Conservation (phyloP, 345 rosid genomes). For the Boechera divaricarpa region DNA sequence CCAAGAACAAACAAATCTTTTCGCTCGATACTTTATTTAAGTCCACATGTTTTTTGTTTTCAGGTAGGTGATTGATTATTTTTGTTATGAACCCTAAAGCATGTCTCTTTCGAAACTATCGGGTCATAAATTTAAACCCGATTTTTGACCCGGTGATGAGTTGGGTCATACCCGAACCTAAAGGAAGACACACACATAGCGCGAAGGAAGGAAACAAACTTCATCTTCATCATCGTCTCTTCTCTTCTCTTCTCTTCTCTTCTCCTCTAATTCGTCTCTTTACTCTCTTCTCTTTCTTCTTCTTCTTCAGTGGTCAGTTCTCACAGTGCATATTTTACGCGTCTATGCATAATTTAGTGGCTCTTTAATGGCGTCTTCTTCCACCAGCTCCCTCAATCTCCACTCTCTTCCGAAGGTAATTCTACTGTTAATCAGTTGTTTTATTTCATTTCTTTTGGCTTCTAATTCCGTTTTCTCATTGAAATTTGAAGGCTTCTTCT, state of each 20-base stretch:
- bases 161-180: constrained; percentile 34
- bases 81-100: constrained; percentile 29
- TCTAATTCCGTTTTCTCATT: background rate
- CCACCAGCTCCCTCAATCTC: constrained; percentile 53
- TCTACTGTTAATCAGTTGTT: background rate
- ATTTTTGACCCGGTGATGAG: background rate
- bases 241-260: constrained; percentile 17
- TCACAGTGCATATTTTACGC: constrained; percentile 21
- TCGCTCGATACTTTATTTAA: background rate
- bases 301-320: constrained; percentile 23
- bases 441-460: background rate
- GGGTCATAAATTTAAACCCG: constrained; percentile 33
- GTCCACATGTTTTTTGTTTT: constrained; percentile 41
- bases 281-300: background rate
- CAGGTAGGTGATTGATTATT: background rate
- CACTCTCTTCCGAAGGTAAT: constrained; percentile 59
- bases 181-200: constrained; percentile 31
- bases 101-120: background rate
- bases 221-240: constrained; percentile 36
- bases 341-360: constrained; percentile 48
- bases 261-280: constrained; percentile 36
- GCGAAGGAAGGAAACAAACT: constrained; percentile 32
- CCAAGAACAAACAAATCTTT: constrained; percentile 7
- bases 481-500: constrained; percentile 46
- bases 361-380: constrained; percentile 60